phyloP scores from a whole-genome alignment of 208 protist genomes.

The Histomonas meleagridis region DNA sequence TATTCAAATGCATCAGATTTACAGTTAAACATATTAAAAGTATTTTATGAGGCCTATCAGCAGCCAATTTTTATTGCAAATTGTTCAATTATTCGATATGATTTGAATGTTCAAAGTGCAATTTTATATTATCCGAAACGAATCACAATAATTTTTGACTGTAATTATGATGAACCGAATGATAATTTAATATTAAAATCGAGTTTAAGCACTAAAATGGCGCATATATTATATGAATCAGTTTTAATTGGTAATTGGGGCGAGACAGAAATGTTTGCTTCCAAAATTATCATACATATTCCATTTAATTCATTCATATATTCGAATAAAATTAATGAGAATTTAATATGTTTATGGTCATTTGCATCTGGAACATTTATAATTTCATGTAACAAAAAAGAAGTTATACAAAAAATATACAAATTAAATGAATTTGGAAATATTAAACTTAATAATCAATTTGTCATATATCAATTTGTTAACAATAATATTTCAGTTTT shows the following conservation, averaged over 20 bases:
- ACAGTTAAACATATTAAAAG: neutral
- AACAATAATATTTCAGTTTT: too few relatives aligned
- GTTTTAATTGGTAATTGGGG: slow-evolving; percentile 27
- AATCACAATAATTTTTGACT: neutral
- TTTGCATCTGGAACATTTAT: neutral
- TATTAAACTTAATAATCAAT: neutral
- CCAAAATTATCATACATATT: neutral
- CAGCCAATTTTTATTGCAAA: neutral
- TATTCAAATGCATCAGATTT: neutral
- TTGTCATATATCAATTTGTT: neutral
- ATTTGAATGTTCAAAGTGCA: neutral
- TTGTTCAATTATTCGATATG: neutral
- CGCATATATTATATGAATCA: neutral
- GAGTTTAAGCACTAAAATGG: neutral
- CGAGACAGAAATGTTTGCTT: neutral
- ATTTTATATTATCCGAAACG: neutral
- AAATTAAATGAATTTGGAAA: neutral
- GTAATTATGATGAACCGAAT: too few relatives aligned
- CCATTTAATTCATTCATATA: neutral
- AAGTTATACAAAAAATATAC: too few relatives aligned
- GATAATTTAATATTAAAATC: neutral
- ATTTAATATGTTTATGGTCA: neutral
- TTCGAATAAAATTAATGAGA: neutral
- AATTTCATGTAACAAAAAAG: too few relatives aligned
- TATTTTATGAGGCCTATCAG: neutral